Conservation (phyloP, 2,329 filamentous ascomycete species). For the Penicillium sp. region DNA sequence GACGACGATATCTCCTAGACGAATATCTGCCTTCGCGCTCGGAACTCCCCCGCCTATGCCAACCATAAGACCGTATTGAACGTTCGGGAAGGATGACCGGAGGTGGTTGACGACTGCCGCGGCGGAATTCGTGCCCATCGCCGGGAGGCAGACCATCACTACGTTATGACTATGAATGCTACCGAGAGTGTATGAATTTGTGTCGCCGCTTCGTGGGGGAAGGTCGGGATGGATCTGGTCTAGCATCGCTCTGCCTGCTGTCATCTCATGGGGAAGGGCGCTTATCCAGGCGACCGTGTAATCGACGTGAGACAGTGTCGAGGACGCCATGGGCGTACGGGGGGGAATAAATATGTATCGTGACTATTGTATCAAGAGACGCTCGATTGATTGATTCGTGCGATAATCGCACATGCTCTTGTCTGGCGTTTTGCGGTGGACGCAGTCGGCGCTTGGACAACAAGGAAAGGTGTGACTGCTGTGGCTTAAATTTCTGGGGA, state of each 20-base stretch:
- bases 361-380: no score
- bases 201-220: neutral
- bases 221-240: neutral
- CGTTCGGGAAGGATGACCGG: constrained; percentile 25
- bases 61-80: constrained; percentile 25
- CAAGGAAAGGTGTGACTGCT: no score
- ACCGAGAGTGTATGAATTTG: neutral
- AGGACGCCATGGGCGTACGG: neutral
- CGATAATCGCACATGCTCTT: no score
- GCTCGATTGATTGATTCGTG: no score
- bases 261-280: neutral
- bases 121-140: constrained; percentile 19
- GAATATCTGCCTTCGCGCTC: constrained; percentile 16
- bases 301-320: neutral
- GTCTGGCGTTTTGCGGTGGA: no score
- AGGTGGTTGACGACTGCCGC: constrained; percentile 27
- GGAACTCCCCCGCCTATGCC: constrained; percentile 28
- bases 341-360: neutral
- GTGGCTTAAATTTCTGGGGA: no score
- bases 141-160: constrained; percentile 25
- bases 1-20: constrained; percentile 29
- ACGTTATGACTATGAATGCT: constrained; percentile 20
- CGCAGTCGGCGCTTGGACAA: no score
- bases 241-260: neutral
- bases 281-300: constrained; percentile 2